A percentile compares a stretch with the other conserved stretches of the same genome.
These are phyloP conservation scores for Besnoitia besnoiti DNA, from an alignment of 169 alveolate species.

Conservation along the genomic window DNA sequence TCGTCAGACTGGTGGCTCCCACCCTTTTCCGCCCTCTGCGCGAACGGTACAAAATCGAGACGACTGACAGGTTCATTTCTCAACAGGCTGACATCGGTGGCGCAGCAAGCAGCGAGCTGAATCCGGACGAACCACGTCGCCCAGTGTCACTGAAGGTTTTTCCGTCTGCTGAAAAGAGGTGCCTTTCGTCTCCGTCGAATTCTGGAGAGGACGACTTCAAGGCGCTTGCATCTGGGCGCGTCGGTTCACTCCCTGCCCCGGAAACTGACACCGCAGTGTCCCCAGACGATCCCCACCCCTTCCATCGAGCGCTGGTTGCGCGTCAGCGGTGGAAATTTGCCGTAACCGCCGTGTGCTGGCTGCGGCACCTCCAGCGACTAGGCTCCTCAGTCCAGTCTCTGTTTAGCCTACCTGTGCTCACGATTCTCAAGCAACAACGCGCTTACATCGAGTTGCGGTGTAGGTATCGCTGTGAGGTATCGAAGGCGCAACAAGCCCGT, in stretches of 20 bases:
- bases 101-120: background rate
- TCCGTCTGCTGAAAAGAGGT: background rate
- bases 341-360: constrained; percentile 5
- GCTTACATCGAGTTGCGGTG: constrained; percentile 5
- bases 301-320: too few relatives aligned
- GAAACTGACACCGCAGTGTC: too few relatives aligned
- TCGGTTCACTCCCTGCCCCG: too few relatives aligned
- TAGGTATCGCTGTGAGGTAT: constrained; percentile 18
- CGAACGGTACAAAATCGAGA: background rate
- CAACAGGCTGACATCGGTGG: background rate
- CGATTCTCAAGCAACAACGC: background rate
- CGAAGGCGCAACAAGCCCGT: background rate
- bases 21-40: background rate
- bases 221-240: too few relatives aligned
- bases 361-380: background rate
- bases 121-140: background rate
- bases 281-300: too few relatives aligned
- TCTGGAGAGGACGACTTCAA: too few relatives aligned
- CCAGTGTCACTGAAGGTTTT: background rate
- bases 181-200: background rate
- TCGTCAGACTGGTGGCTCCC: constrained; percentile 18
- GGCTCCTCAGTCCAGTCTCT: background rate
- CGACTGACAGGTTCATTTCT: background rate
- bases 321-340: constrained; percentile 15
- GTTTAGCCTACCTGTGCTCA: background rate